These are phyloP conservation scores for Cadophora luteo-olivacea DNA, from an alignment of 2,329 filamentous ascomycete species.

Conservation along the genomic window DNA sequence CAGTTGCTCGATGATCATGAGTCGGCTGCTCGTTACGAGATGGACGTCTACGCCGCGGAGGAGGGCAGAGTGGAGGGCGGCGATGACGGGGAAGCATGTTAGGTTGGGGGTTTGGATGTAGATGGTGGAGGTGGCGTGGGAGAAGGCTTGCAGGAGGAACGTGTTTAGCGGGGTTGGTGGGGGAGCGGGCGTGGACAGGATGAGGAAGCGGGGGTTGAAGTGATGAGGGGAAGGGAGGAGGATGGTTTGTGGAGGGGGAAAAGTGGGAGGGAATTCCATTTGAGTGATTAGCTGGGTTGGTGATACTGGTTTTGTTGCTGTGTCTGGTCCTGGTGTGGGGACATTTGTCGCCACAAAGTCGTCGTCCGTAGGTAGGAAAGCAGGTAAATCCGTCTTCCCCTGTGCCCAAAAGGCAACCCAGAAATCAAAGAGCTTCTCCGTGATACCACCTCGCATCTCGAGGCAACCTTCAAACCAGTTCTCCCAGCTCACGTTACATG, in stretches of 20 bases:
- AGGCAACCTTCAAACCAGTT: slow-evolving; percentile 85
- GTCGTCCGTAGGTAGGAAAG: slow-evolving; percentile 10
- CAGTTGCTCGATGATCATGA: slow-evolving; percentile 85
- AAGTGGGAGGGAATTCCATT: slow-evolving; percentile 15
- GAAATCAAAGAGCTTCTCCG: slow-evolving; percentile 68
- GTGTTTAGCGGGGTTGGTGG: slow-evolving; percentile 61
- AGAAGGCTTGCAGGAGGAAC: slow-evolving; percentile 59
- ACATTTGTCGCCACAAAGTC: background rate
- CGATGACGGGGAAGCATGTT: slow-evolving; percentile 69
- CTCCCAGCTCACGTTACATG: slow-evolving; percentile 85
- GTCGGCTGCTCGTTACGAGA: slow-evolving; percentile 69
- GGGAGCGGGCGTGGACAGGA: slow-evolving; percentile 20
- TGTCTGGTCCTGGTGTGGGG: background rate
- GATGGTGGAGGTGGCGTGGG: slow-evolving; percentile 74
- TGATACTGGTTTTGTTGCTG: background rate
- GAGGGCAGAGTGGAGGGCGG: slow-evolving; percentile 66
- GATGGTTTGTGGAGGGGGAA: slow-evolving; percentile 56
- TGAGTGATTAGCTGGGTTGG: slow-evolving; percentile 23
- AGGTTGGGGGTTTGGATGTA: slow-evolving; percentile 81
- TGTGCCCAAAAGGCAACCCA: slow-evolving; percentile 72
- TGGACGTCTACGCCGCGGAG: slow-evolving; percentile 70
- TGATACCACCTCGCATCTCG: slow-evolving; percentile 66
- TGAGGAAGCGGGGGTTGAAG: slow-evolving; percentile 30
- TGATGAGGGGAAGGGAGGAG: slow-evolving; percentile 76
- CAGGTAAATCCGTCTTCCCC: slow-evolving; percentile 30